Conservation (phyloP, 2,329 filamentous ascomycete species). For the Diplodia mutila region DNA sequence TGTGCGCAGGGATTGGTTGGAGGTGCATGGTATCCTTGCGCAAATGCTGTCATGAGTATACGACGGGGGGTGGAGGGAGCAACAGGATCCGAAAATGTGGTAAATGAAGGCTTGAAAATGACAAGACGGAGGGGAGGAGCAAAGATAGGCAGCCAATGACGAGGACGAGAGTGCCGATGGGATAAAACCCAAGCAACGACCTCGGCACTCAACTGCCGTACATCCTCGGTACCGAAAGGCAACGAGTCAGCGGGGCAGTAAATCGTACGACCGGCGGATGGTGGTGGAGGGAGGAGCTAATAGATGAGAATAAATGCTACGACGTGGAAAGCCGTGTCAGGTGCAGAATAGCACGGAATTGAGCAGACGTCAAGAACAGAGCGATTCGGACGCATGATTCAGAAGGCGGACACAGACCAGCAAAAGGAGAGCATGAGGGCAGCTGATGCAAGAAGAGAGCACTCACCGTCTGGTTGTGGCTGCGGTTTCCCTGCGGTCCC, state of each 20-base stretch:
- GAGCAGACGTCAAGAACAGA: background rate
- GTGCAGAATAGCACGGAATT: conserved; percentile 6
- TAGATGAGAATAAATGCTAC: conserved; percentile 9
- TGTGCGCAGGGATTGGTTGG: conserved; percentile 14
- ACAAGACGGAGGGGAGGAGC: background rate
- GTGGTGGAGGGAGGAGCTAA: background rate
- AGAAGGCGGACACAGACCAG: conserved; percentile 6
- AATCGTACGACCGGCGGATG: conserved; percentile 9
- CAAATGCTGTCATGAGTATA: conserved; percentile 3
- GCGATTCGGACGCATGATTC: conserved; percentile 6
- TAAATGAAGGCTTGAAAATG: conserved; percentile 5
- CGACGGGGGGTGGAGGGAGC: background rate
- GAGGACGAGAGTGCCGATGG: background rate
- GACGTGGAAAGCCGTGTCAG: conserved; percentile 17
- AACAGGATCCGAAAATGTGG: background rate
- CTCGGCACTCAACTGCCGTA: conserved; percentile 11
- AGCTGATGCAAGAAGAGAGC: background rate
- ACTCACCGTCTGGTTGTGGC: conserved; percentile 15
- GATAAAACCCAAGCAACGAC: background rate
- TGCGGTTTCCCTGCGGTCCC: background rate
- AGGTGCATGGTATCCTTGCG: conserved; percentile 14
- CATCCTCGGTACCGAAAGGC: background rate
- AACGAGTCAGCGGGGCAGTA: background rate
- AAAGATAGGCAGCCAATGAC: conserved; percentile 4
- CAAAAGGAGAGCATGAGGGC: conserved; percentile 1